phyloP scores from a whole-genome alignment of 305 asterid genomes.

The Salvia sclarea region DNA sequence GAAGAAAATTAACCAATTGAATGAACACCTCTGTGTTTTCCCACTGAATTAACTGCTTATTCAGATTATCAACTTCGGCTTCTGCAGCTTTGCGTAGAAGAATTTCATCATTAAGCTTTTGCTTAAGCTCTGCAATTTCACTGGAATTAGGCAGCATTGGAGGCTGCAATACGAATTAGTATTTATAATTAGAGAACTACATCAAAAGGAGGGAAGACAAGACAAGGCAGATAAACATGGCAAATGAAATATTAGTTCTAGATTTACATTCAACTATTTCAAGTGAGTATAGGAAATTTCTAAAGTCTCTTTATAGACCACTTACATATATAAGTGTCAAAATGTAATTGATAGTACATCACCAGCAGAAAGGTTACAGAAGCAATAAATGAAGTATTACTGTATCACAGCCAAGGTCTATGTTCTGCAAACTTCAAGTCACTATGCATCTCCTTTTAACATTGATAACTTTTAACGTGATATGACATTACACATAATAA shows the following conservation, averaged over 20 bases:
- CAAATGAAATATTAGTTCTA: neutral
- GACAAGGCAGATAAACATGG: conserved; percentile 2
- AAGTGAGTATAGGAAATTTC: neutral
- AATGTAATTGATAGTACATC: no score
- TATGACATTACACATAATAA: neutral
- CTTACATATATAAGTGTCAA: neutral
- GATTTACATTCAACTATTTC: neutral
- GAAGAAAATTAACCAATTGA: conserved; percentile 20
- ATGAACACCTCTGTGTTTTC: conserved; percentile 60
- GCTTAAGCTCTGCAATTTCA: conserved; percentile 59
- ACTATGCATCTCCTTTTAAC: neutral
- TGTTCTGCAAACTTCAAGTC: no score
- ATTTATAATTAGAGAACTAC: conserved; percentile 1
- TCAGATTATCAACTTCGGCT: conserved; percentile 54
- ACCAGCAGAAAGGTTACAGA: neutral
- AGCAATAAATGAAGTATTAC: neutral
- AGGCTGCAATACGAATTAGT: conserved; percentile 41
- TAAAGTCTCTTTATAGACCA: neutral
- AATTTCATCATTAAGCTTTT: conserved; percentile 59
- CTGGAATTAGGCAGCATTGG: conserved; percentile 38
- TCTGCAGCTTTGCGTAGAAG: conserved; percentile 66
- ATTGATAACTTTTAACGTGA: neutral
- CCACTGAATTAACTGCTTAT: conserved; percentile 55
- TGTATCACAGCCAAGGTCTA: no score
- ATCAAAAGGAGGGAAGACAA: neutral